These are phyloP conservation scores for Erucastrum elatum DNA, from an alignment of 345 rosid species.

Conservation along the genomic window DNA sequence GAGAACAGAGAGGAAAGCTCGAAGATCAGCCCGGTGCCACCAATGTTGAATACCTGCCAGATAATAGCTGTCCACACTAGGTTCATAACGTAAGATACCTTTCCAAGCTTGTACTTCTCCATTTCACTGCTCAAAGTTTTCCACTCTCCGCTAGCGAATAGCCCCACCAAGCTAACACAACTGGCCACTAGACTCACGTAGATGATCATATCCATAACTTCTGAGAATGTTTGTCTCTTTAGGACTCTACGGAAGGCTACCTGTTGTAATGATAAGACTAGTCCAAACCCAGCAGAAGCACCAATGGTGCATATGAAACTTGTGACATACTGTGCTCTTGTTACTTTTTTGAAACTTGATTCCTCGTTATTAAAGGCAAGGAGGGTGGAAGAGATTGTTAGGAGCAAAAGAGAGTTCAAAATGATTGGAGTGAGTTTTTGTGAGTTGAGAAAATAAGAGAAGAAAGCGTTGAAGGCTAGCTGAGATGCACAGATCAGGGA, in stretches of 20 bases:
- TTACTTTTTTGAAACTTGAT: constrained; percentile 2
- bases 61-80: constrained; percentile 49
- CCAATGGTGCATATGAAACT: constrained; percentile 48
- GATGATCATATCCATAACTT: constrained; percentile 36
- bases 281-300: constrained; percentile 56
- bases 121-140: constrained; percentile 43
- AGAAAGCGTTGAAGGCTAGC: constrained; percentile 55
- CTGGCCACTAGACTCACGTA: constrained; percentile 43
- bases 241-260: constrained; percentile 44
- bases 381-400: constrained; percentile 57
- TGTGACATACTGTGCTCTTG: constrained; percentile 36
- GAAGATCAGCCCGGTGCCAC: constrained; percentile 52
- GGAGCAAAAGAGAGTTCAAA: constrained; percentile 52
- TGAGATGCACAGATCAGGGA: constrained; percentile 57
- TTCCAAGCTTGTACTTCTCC: constrained; percentile 52
- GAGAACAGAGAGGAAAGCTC: constrained; percentile 66
- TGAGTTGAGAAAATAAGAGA: constrained; percentile 54
- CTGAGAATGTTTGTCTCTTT: constrained; percentile 39
- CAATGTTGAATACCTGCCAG: constrained; percentile 56
- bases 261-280: constrained; percentile 48
- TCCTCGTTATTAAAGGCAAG: constrained; percentile 44
- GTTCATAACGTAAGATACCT: constrained; percentile 53
- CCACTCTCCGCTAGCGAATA: constrained; percentile 64
- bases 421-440: constrained; percentile 54
- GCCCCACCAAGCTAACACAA: constrained; percentile 41